A percentile compares a stretch with the other conserved stretches of the same genome.
Evolutionary conservation across 192 early-diverging fungal genomes (phyloP).

Genomic region (Umbelopsis vinacea): DNA sequence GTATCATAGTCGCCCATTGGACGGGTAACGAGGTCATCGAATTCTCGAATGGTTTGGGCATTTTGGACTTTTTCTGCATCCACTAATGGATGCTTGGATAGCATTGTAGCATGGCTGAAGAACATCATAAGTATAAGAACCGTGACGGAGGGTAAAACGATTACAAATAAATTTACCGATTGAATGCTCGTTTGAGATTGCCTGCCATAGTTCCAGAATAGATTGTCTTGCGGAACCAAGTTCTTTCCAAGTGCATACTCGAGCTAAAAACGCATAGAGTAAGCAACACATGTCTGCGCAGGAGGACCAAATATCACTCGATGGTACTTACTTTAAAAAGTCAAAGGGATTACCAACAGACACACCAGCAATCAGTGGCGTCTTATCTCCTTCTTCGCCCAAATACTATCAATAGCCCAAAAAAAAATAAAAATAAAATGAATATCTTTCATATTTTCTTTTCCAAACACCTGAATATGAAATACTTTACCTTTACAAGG

Average conservation of each 20-base stretch:
- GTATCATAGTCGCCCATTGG: constrained; percentile 77
- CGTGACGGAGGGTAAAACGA: not conserved
- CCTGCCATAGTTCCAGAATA: constrained; percentile 56
- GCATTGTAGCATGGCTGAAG: constrained; percentile 43
- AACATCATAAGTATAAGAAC: too few species aligned
- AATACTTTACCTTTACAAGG: constrained; percentile 71
- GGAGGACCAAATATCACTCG: constrained; percentile 27
- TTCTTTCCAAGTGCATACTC: constrained; percentile 34
- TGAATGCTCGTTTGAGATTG: constrained; percentile 50
- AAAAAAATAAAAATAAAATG: constrained; percentile 12
- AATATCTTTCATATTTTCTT: constrained; percentile 11
- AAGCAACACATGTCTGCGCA: constrained; percentile 51
- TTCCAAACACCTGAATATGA: not conserved
- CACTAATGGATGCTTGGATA: constrained; percentile 49
- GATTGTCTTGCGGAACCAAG: constrained; percentile 39
- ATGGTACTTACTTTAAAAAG: constrained; percentile 56
- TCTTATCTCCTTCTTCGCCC: constrained; percentile 79
- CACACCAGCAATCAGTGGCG: constrained; percentile 74
- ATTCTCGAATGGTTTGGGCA: constrained; percentile 71
- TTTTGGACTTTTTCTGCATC: constrained; percentile 57
- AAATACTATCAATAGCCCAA: constrained; percentile 61
- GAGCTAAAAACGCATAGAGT: constrained; percentile 25
- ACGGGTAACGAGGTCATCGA: constrained; percentile 82
- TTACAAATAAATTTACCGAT: constrained; percentile 35
- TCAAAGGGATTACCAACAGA: constrained; percentile 91